Evolutionary conservation across 306 rosid genomes (phyloP), one percentile per base, ranked within the genome.

Genomic region (Trifolium pratense): DNA sequence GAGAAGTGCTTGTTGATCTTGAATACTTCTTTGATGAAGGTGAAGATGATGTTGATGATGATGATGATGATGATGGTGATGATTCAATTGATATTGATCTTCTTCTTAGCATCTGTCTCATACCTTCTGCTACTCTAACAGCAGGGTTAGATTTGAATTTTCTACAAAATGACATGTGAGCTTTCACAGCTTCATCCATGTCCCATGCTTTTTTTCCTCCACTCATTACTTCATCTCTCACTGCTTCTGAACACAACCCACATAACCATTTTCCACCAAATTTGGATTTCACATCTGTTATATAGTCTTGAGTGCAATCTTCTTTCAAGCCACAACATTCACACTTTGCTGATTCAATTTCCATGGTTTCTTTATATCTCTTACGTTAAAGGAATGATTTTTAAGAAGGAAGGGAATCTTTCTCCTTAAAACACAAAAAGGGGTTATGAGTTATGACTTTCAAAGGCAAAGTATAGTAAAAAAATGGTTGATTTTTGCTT

Each of bases 211-310:
- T 87, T 23, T 88, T 88, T 12, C 84, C 92, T 69, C 88, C 83
- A 73, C 71, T 81, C 29, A 84, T 81, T 17, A 85, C 89, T 80
- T 95, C 99, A 66, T 95, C 97, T 69, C 96, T 87, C 0, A 95
- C 99, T 20, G 99, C 99, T 85, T 95, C 99, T 52, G 99, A 91
- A 80, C 99, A 95, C 71, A 95, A 76, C 73, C 99, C 99, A 85
- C 99, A 95, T 1, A 95, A 81, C 99, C 99, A 95, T 90, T 90
- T 95, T 2, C 91, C 96, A 34, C 88, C 87, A 40, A 95, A 95
- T 31, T 90, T 91, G 8, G 86, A 81, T 80, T 90, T 90, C 23
- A 95, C 93, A 43, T 87, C 82, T 5, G 68, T 76, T 61, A 91
- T 95, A 26, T 95, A 91, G 37, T 84, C 92, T 75, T 90, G 92